Percentiles rank a stretch among this genome's conserved stretches.
Conservation (phyloP, 495 filamentous ascomycete species). For the Clavariopsis aquatica region DNA sequence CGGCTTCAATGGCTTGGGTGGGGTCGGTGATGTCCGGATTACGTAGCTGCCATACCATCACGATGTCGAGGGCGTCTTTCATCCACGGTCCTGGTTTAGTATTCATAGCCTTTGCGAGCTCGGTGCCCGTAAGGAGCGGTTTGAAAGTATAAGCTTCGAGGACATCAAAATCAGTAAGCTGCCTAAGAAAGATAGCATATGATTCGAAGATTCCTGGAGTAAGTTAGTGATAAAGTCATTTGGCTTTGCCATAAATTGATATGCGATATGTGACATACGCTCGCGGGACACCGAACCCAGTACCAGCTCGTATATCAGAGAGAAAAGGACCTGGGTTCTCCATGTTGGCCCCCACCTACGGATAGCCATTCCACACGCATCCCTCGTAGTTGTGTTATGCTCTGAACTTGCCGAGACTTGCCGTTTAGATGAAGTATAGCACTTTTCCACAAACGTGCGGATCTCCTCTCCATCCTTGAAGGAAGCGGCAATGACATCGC, state of each 20-base stretch:
- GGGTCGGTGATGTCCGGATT: conserved; percentile 67
- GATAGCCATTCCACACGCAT: conserved; percentile 72
- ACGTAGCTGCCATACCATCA: conserved; percentile 81
- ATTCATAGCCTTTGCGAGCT: conserved; percentile 62
- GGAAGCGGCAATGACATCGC: conserved; percentile 64
- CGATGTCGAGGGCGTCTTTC: conserved; percentile 66
- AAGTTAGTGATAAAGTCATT: conserved; percentile 17
- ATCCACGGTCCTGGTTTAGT: conserved; percentile 76
- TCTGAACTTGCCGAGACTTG: conserved; percentile 28
- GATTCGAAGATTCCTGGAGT: conserved; percentile 44
- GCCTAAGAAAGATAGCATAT: conserved; percentile 60
- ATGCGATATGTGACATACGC: conserved; percentile 31
- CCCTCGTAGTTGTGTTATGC: conserved; percentile 47
- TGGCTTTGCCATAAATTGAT: neutral
- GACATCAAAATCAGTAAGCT: conserved; percentile 51
- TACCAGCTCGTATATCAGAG: conserved; percentile 63
- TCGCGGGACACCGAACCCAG: conserved; percentile 27
- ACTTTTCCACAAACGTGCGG: conserved; percentile 56
- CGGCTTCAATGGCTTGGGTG: conserved; percentile 62
- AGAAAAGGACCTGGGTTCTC: conserved; percentile 71
- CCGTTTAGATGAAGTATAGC: conserved; percentile 40
- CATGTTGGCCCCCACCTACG: conserved; percentile 73
- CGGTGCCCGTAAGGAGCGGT: conserved; percentile 54
- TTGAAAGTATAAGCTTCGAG: conserved; percentile 47
- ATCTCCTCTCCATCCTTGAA: conserved; percentile 63